Evolutionary conservation across 805 yeast species (phyloP), one percentile per base, ranked within the genome.

Genomic region (Candida andamanensis): DNA sequence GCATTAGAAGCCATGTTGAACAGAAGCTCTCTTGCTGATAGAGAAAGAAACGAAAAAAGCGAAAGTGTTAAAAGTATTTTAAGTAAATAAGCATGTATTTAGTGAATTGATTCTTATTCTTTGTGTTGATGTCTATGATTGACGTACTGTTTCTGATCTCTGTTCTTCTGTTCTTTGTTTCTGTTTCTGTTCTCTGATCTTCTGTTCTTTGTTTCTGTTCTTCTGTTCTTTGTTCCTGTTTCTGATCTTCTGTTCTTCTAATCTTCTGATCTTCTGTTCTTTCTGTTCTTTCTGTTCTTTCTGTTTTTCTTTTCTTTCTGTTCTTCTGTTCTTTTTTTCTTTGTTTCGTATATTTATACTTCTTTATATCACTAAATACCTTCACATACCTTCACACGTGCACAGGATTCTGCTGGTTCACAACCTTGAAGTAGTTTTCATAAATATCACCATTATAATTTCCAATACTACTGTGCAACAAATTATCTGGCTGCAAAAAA

Each of bases 391-490:
- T 20, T 11, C 22, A 20, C 22, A 20, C 22, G 11, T 20, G 22
- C 22, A 20, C 22, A 9, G 11, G 11, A 20, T 9, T 11, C n/a
- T 12, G 26, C n/a, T n/a, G n/a, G n/a, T n/a, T 68, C 37, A 80
- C 80, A 35, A 66, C 63, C 16, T 50, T 60, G 51, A 80, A 80
- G 62, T 86, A 86, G 55, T 83, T 78, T 50, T 78, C 78, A 62
- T 86, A 87, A 35, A 85, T 78, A 54, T 87, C 80, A 37, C 96
- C 96, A 46, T 83, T 78, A 58, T 72, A 80, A 36, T 67, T 70
- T 28, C 96, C 97, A 36, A 87, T 72, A 4, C 92, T 79, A 0
- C 95, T 78, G 55, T 86, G 84, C 50, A 87, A 70, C 63, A 82
- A 74, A 53, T 72, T 80, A 60, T 87, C 95, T 24, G 85, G 76